Base-by-base conservation (phyloP, 139 green algal species). In the Pleodorina starrii region DNA sequence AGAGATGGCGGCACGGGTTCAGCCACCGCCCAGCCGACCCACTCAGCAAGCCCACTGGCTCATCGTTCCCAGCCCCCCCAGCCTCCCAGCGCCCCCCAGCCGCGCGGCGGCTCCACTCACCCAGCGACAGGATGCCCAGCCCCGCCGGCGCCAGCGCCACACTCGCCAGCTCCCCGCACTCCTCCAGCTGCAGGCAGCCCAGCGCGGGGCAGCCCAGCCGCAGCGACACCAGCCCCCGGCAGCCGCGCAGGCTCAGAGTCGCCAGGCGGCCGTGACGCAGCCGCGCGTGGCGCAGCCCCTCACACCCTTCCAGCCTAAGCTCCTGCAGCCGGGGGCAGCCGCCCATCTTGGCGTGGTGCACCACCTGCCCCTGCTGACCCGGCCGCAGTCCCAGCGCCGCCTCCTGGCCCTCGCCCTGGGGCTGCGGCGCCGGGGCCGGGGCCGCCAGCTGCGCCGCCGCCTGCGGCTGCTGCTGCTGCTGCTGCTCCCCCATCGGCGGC, bases 291-390 rank as follows among this genome's bases (percentile, higher is more conserved):
- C 29, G 44, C 85, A 96, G 84, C 9, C 85, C 88, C 12, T 94
- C 93, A 48, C 93, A 95, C 32, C 90, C 77, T 59, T 91, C 88
- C 48, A 96, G 69, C 38, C 86, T 85, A 57, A 96, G 92, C 66
- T 90, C 27, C 0, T 59, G 29, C 29, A 93, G 83, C 2, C 51
- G 60, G 0, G 91, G 87, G 6, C 84, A 59, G 50, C 84, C 87
- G 25, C 88, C 87, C 3, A 43, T 4, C 84, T 89, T 88, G 29
- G 44, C 43, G n/a, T 86, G 57, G 16, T 10, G 0, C 36, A 86
- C 36, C 57, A 72, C 38, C 79, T 60, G 57, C 35, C 10, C 19
- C 79, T 25, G 57, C 57, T n/a, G n/a, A n/a, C n/a, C n/a, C n/a
- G n/a, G n/a, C n/a, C n/a, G n/a, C n/a, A n/a, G n/a, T n/a, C n/a